Evolutionary conservation across 1,284 basidiomycete species (phyloP).

Genomic region (Boletellus dicymbophilus): DNA sequence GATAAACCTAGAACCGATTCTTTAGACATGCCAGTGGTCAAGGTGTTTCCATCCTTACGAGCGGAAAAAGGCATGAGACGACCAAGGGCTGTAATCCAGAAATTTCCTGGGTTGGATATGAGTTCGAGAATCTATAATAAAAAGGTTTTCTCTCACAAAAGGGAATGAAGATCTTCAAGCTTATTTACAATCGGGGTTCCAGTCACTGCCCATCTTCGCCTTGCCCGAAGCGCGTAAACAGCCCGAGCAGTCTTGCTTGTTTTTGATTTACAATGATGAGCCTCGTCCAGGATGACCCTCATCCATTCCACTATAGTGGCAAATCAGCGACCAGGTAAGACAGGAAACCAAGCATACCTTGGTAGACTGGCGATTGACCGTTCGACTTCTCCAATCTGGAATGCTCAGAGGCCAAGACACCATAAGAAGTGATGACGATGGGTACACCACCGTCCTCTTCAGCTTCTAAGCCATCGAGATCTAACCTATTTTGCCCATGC

Average conservation of each 20-base stretch:
- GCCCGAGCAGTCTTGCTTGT: slow-evolving; percentile 90
- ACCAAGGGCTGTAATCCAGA: slow-evolving; percentile 91
- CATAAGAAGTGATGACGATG: slow-evolving; percentile 91
- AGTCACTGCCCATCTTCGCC: slow-evolving; percentile 90
- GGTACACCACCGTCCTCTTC: slow-evolving; percentile 58
- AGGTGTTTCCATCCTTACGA: slow-evolving; percentile 49
- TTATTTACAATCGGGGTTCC: slow-evolving; percentile 97
- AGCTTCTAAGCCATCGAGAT: slow-evolving; percentile 63
- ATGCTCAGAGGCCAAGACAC: slow-evolving; percentile 84
- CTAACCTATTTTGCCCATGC: slow-evolving; percentile 83
- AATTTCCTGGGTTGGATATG: slow-evolving; percentile 64
- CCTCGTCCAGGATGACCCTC: slow-evolving; percentile 84
- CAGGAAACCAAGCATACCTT: slow-evolving; percentile 50
- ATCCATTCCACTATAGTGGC: slow-evolving; percentile 70
- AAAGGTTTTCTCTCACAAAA: slow-evolving; percentile 56
- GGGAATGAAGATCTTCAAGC: slow-evolving; percentile 89
- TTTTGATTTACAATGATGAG: slow-evolving; percentile 94
- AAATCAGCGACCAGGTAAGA: slow-evolving; percentile 1
- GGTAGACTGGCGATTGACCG: slow-evolving; percentile 65
- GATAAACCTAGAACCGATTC: slow-evolving; percentile 64
- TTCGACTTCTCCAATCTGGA: slow-evolving; percentile 58
- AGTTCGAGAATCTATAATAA: neutral
- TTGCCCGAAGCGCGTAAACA: slow-evolving; percentile 80
- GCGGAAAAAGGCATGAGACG: slow-evolving; percentile 84
- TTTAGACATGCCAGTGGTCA: slow-evolving; percentile 2